Base-by-base conservation (phyloP, 805 yeast species). In the Candida jianshihensis region DNA sequence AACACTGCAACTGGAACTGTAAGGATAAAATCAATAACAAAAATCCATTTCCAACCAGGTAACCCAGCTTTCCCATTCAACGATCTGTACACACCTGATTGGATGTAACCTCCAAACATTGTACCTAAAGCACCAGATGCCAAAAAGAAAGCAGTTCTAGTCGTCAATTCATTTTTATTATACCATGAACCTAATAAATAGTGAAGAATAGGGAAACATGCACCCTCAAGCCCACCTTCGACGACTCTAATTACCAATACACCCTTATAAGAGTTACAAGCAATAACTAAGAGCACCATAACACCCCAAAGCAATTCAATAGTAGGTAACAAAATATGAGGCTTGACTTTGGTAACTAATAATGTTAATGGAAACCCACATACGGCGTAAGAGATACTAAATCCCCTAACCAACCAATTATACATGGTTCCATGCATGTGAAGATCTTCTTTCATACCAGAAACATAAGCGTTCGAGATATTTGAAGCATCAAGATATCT, bases 361-460 rank as follows among this genome's bases (percentile, higher is more conserved):
- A 27, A 27, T 14, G 30, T 19, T 9, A 19, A 19, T 17, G 17
- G n/a, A 27, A 27, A 19, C 16, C 30, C 30, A 16, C 16, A 27
- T 10, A 27, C 30, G 4, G 30, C 14, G 17, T 27, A 27, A 10
- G n/a, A 4, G 7, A 27, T 27, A 4, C 12, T 8, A 17, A 14
- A 27, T 17, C 17, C 6, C 12, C 17, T 19, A n/a, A n/a, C n/a
- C n/a, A n/a, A n/a, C n/a, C n/a, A n/a, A n/a, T n/a, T n/a, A n/a
- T n/a, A n/a, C n/a, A n/a, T n/a, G n/a, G n/a, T n/a, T n/a, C n/a
- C n/a, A n/a, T n/a, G n/a, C n/a, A n/a, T n/a, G n/a, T n/a, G n/a
- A 27, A 17, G 20, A 27, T 27, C 30, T 4, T 30, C 32, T 19
- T 30, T 19, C 32, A 30, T 30, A 19, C 32, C 32, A 12, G 25